Evolutionary conservation across 2,329 filamentous ascomycete genomes (phyloP).

Genomic region (Coleophoma cylindrospora): DNA sequence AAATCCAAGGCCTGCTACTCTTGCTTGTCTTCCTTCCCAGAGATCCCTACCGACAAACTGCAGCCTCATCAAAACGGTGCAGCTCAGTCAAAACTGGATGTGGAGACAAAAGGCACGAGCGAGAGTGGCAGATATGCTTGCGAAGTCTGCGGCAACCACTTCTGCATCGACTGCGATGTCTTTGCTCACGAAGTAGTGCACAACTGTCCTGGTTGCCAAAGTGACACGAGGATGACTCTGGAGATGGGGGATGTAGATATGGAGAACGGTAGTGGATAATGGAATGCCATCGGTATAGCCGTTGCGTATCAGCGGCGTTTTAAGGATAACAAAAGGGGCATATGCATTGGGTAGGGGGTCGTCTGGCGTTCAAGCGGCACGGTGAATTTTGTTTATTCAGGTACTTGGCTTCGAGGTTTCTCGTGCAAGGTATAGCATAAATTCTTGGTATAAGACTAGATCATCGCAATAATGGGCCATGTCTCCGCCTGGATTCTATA

Average conservation of each 20-base stretch:
- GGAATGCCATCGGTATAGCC: background rate
- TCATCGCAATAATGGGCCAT: too few relatives aligned
- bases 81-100: conserved; percentile 22
- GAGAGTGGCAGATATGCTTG: conserved; percentile 89
- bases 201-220: conserved; percentile 82
- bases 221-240: conserved; percentile 13
- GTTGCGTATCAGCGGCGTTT: too few relatives aligned
- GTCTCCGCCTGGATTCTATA: too few relatives aligned
- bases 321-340: too few relatives aligned
- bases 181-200: conserved; percentile 93
- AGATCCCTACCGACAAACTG: conserved; percentile 9
- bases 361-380: too few relatives aligned
- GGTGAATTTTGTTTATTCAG: too few relatives aligned
- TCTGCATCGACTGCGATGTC: conserved; percentile 97
- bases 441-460: too few relatives aligned
- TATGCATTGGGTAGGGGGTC: too few relatives aligned
- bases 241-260: background rate
- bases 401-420: too few relatives aligned
- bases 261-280: background rate
- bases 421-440: too few relatives aligned
- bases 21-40: conserved; percentile 70
- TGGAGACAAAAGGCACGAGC: conserved; percentile 58
- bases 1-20: conserved; percentile 62
- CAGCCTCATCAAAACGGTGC: background rate
- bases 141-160: conserved; percentile 80